phyloP scores from a whole-genome alignment of 768 basidiomycete species.

The Podaxis mareebaensis region DNA sequence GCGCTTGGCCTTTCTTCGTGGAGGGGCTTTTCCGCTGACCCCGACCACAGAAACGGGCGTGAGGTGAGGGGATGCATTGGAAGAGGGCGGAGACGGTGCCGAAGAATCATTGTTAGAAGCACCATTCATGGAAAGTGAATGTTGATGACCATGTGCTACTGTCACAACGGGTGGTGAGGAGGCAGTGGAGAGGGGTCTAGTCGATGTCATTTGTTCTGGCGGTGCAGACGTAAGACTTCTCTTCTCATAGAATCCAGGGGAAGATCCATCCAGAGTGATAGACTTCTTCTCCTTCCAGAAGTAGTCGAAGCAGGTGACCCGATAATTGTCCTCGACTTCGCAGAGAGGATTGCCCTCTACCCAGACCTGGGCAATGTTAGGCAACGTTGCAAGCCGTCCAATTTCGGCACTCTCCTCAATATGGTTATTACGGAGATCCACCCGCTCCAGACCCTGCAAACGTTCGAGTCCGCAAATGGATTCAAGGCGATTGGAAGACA shows the following conservation, averaged over 20 bases:
- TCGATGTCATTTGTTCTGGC: slow-evolving; percentile 52
- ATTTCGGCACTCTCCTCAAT: slow-evolving; percentile 85
- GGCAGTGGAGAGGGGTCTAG: slow-evolving; percentile 47
- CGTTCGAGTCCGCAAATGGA: slow-evolving; percentile 95
- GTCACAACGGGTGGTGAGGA: slow-evolving; percentile 64
- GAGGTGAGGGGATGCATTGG: slow-evolving; percentile 47
- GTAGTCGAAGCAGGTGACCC: slow-evolving; percentile 77
- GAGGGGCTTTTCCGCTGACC: slow-evolving; percentile 38
- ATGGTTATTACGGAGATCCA: slow-evolving; percentile 81
- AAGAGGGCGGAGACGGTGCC: slow-evolving; percentile 33
- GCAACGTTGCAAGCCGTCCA: slow-evolving; percentile 76
- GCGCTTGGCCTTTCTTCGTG: slow-evolving; percentile 66
- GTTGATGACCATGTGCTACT: slow-evolving; percentile 43
- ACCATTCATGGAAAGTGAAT: slow-evolving; percentile 19
- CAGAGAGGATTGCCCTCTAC: slow-evolving; percentile 82
- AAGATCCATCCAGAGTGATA: slow-evolving; percentile 73
- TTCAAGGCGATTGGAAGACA: slow-evolving; percentile 86
- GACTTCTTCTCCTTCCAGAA: slow-evolving; percentile 85
- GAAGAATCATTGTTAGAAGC: background rate
- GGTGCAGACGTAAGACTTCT: slow-evolving; percentile 51
- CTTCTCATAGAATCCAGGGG: slow-evolving; percentile 72
- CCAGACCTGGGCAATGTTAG: slow-evolving; percentile 80
- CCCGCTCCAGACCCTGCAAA: slow-evolving; percentile 77
- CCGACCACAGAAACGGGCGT: slow-evolving; percentile 34
- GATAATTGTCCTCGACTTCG: slow-evolving; percentile 71